A percentile compares a stretch with the other conserved stretches of the same genome.
Conservation (phyloP, 2,329 filamentous ascomycete genomes). For the Colletotrichum shisoi region DNA sequence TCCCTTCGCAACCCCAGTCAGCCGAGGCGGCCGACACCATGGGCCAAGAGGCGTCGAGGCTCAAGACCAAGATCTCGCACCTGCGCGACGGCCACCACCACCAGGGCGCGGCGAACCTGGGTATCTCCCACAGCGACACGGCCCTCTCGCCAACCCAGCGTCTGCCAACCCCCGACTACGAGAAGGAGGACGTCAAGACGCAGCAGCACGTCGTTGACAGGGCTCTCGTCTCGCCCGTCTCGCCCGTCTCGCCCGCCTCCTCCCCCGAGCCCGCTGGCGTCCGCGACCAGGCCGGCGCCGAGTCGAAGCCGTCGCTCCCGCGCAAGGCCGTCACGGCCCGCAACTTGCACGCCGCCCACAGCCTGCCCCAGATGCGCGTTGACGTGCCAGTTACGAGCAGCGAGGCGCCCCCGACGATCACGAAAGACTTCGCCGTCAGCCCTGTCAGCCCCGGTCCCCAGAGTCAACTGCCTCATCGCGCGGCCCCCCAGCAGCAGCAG, state of each 20-base stretch:
- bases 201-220: slow-evolving; percentile 46
- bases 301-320: slow-evolving; percentile 40
- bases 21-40: slow-evolving; percentile 42
- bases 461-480: slow-evolving; percentile 47
- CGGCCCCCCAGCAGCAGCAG: slow-evolving; percentile 43
- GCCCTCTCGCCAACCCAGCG: slow-evolving; percentile 44
- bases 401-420: slow-evolving; percentile 42
- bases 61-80: slow-evolving; percentile 41
- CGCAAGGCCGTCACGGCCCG: slow-evolving; percentile 44
- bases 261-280: slow-evolving; percentile 51
- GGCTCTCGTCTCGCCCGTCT: slow-evolving; percentile 52
- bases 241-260: slow-evolving; percentile 57
- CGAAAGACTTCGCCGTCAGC: slow-evolving; percentile 37
- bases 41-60: slow-evolving; percentile 48
- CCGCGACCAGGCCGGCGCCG: slow-evolving; percentile 35
- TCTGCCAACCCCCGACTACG: slow-evolving; percentile 61
- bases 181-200: slow-evolving; percentile 53
- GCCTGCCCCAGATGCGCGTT: slow-evolving; percentile 42
- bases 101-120: slow-evolving; percentile 23
- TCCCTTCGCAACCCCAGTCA: slow-evolving; percentile 12
- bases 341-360: slow-evolving; percentile 42
- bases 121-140: slow-evolving; percentile 35
- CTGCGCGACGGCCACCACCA: slow-evolving; percentile 15
- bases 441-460: slow-evolving; percentile 40
- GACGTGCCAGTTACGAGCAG: slow-evolving; percentile 39